Percentiles rank a stretch among this genome's conserved stretches.
phyloP scores from a whole-genome alignment of 2,329 filamentous ascomycete species.

The Exophiala viscosa region DNA sequence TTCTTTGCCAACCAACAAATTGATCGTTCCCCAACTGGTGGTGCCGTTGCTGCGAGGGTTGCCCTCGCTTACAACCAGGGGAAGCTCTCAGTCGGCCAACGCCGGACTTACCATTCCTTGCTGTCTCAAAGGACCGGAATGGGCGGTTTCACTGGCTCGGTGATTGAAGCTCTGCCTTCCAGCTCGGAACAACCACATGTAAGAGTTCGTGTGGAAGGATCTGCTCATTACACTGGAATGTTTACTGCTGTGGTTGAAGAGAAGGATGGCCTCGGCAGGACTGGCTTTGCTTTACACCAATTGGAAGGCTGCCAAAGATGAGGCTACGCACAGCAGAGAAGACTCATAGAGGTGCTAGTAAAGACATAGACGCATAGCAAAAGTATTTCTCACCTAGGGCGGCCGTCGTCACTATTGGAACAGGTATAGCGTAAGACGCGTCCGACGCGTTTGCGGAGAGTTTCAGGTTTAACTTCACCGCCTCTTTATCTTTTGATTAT shows the following conservation, averaged over 20 bases:
- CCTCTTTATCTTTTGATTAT: too few relatives aligned
- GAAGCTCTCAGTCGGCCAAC: conserved; percentile 21
- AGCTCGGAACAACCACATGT: conserved; percentile 15
- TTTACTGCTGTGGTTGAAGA: conserved; percentile 32
- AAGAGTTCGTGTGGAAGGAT: conserved; percentile 33
- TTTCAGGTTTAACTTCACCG: too few relatives aligned
- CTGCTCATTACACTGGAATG: conserved; percentile 34
- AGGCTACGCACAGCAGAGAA: too few relatives aligned
- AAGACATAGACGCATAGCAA: too few relatives aligned
- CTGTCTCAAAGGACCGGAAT: conserved; percentile 32
- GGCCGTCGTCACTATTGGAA: too few relatives aligned
- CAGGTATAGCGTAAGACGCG: too few relatives aligned
- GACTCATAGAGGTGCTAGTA: too few relatives aligned
- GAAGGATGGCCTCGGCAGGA: conserved; percentile 27
- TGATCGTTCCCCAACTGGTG: conserved; percentile 42
- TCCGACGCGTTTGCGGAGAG: too few relatives aligned
- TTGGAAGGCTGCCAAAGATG: neutral
- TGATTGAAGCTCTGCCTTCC: neutral
- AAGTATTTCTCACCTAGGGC: too few relatives aligned
- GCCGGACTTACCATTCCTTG: conserved; percentile 37
- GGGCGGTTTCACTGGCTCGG: conserved; percentile 27
- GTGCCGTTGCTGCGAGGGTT: conserved; percentile 38
- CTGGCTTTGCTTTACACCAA: conserved; percentile 21
- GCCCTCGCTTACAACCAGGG: conserved; percentile 36
- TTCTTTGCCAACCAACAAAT: conserved; percentile 47